Conservation (phyloP, 1,284 basidiomycete genomes). For the Ganoderma meredithae region DNA sequence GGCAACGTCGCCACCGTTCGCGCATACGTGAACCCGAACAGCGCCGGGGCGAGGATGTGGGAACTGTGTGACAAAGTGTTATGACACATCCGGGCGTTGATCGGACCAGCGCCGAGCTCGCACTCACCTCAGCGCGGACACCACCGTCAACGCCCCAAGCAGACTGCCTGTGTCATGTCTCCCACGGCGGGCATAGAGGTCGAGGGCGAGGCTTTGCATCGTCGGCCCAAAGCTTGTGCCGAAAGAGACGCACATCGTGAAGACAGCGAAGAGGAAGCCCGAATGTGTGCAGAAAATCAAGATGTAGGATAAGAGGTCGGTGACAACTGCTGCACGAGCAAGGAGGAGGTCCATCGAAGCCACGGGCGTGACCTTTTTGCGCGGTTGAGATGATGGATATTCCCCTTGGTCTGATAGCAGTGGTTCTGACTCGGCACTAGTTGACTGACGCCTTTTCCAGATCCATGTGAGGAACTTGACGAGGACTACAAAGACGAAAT, state of each 20-base stretch:
- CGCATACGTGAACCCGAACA: slow-evolving; percentile 65
- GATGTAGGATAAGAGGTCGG: slow-evolving; percentile 65
- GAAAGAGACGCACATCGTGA: slow-evolving; percentile 54
- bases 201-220: slow-evolving; percentile 67
- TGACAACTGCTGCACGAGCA: slow-evolving; percentile 57
- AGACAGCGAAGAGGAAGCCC: slow-evolving; percentile 51
- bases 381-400: slow-evolving; percentile 20
- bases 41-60: slow-evolving; percentile 61
- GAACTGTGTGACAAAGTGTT: slow-evolving; percentile 40
- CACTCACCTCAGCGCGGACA: slow-evolving; percentile 67
- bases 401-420: slow-evolving; percentile 12
- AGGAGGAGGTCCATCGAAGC: slow-evolving; percentile 61
- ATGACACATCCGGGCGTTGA: slow-evolving; percentile 13
- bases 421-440: slow-evolving; percentile 35
- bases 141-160: slow-evolving; percentile 74
- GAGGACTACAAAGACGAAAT: slow-evolving; percentile 39
- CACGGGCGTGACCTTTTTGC: slow-evolving; percentile 41
- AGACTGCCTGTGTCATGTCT: slow-evolving; percentile 62
- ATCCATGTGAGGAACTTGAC: slow-evolving; percentile 22
- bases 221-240: slow-evolving; percentile 67
- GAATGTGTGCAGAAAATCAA: slow-evolving; percentile 54
- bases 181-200: slow-evolving; percentile 58
- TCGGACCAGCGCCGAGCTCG: neutral
- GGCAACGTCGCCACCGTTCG: slow-evolving; percentile 63
- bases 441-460: slow-evolving; percentile 13